Evolutionary conservation across 1,284 basidiomycete genomes (phyloP).

Genomic region (Leucoagaricus sp.): DNA sequence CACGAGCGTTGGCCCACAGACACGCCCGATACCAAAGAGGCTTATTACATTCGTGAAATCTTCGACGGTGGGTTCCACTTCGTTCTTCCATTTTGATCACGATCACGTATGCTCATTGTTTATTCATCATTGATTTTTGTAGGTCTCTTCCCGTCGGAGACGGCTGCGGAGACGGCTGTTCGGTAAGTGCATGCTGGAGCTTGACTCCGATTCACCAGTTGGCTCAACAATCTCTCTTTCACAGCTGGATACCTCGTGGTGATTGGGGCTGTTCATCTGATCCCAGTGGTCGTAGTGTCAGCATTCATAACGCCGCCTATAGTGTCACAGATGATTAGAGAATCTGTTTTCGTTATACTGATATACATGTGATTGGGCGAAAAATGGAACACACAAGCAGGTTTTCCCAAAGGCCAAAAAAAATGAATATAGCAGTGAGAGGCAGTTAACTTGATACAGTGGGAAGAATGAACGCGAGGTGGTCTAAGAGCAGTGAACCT

Average conservation of each 20-base stretch:
- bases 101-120: too few relatives aligned
- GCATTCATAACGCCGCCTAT: slow-evolving; percentile 95
- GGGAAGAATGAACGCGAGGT: neutral
- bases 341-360: neutral
- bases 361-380: neutral
- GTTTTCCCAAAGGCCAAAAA: neutral
- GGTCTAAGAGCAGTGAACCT: neutral
- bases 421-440: slow-evolving; percentile 8
- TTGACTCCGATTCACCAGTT: neutral
- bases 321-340: slow-evolving; percentile 20
- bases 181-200: slow-evolving; percentile 55
- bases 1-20: slow-evolving; percentile 79
- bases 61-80: slow-evolving; percentile 70
- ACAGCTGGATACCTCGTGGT: slow-evolving; percentile 87
- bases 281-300: slow-evolving; percentile 93
- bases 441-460: slow-evolving; percentile 12
- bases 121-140: too few relatives aligned
- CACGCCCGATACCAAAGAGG: slow-evolving; percentile 97
- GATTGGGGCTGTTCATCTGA: slow-evolving; percentile 98
- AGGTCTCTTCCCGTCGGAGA: slow-evolving; percentile 82
- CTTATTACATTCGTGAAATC: slow-evolving; percentile 91
- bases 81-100: neutral
- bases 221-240: slow-evolving; percentile 11
- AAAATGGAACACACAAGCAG: too few relatives aligned
- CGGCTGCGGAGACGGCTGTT: slow-evolving; percentile 92